phyloP scores from a whole-genome alignment of 2,329 filamentous ascomycete species.

The Nectriaceae sp. region DNA sequence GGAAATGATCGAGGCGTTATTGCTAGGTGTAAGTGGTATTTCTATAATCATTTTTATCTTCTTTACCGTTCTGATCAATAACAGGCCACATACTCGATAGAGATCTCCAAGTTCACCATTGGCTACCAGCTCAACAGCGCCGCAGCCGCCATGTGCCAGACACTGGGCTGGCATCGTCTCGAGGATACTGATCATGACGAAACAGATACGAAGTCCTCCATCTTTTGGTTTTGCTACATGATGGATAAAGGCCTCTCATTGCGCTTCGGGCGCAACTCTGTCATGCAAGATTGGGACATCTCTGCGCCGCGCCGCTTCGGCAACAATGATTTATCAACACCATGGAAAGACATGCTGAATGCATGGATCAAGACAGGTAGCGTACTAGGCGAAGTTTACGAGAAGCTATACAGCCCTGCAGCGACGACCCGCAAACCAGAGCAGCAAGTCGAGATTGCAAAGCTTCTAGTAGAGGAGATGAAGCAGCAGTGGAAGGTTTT shows the following conservation, averaged over 20 bases:
- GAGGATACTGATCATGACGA: neutral
- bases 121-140: slow-evolving; percentile 6
- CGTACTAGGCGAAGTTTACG: slow-evolving; percentile 4
- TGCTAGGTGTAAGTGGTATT: slow-evolving; percentile 2
- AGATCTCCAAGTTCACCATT: slow-evolving; percentile 6
- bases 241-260: slow-evolving; percentile 5
- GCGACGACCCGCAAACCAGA: neutral
- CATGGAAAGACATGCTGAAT: slow-evolving; percentile 6
- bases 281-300: slow-evolving; percentile 7
- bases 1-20: slow-evolving; percentile 3
- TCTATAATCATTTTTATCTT: neutral
- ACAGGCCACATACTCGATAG: slow-evolving; percentile 6
- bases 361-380: slow-evolving; percentile 7
- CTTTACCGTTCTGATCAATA: neutral
- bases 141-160: slow-evolving; percentile 8
- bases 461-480: neutral
- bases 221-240: slow-evolving; percentile 9
- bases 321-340: neutral
- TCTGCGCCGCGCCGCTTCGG: slow-evolving; percentile 3
- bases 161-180: slow-evolving; percentile 3
- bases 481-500: slow-evolving; percentile 5
- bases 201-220: slow-evolving; percentile 1
- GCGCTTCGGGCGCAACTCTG: slow-evolving; percentile 3
- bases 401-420: slow-evolving; percentile 4
- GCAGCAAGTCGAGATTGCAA: slow-evolving; percentile 1